These are phyloP conservation scores for Peronosclerospora sorghi DNA, from an alignment of 352 stramenopile species.

Conservation along the genomic window DNA sequence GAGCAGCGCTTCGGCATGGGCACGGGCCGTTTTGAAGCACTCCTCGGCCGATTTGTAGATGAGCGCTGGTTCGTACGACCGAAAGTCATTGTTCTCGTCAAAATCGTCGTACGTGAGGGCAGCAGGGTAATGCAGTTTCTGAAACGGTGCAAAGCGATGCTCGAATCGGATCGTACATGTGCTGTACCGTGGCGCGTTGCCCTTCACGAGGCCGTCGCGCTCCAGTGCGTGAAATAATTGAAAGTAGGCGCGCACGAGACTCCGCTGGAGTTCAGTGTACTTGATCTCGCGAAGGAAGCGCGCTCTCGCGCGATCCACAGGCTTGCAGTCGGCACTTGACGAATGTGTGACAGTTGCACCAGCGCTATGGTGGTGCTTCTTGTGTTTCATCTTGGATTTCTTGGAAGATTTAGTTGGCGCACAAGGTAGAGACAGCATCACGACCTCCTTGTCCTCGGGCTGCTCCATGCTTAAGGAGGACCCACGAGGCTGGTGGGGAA, in stretches of 20 bases:
- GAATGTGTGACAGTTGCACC: conserved; percentile 1
- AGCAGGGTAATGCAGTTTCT: conserved; percentile 58
- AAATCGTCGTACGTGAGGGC: conserved; percentile 63
- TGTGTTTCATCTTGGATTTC: conserved; percentile 28
- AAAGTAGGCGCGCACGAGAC: conserved; percentile 70
- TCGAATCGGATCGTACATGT: conserved; percentile 59
- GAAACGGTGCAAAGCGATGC: conserved; percentile 69
- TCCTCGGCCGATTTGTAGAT: conserved; percentile 81
- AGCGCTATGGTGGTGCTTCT: conserved; percentile 20
- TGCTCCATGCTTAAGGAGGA: conserved; percentile 1
- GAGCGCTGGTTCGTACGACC: conserved; percentile 49
- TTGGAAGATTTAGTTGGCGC: conserved; percentile 21
- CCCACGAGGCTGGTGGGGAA: conserved; percentile 6
- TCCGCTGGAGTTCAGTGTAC: conserved; percentile 67
- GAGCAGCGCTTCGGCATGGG: conserved; percentile 42
- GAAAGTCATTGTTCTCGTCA: conserved; percentile 72
- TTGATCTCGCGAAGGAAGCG: conserved; percentile 66
- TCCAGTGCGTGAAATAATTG: conserved; percentile 69
- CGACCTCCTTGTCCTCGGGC: conserved; percentile 7
- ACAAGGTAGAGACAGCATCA: background rate
- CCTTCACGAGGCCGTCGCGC: conserved; percentile 46
- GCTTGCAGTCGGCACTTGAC: conserved; percentile 3
- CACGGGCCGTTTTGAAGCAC: conserved; percentile 65
- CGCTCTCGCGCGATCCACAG: conserved; percentile 35
- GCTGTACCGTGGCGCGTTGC: conserved; percentile 41